Percentiles rank a stretch among this genome's conserved stretches.
Conservation (phyloP, 225 moss, liverwort and hornwort species). For the Physcomitrium patens region DNA sequence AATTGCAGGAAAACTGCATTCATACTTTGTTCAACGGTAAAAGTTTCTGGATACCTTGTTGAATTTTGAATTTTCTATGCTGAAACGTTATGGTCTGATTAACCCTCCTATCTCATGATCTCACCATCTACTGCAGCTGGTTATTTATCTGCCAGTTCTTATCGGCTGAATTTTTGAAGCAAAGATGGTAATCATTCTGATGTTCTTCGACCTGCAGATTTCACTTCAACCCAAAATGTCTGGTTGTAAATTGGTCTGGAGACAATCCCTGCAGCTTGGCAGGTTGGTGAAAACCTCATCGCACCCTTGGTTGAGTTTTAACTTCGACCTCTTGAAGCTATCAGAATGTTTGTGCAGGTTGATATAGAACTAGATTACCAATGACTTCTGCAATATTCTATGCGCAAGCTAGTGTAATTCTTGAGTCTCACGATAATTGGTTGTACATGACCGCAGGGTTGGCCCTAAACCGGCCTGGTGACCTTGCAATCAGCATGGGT, state of each 20-base stretch:
- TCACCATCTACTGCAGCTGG: background rate
- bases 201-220: conserved; percentile 58
- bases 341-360: background rate
- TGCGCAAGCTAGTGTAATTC: too few relatives aligned
- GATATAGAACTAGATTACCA: background rate
- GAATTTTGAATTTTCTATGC: background rate
- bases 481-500: conserved; percentile 91
- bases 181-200: conserved; percentile 2
- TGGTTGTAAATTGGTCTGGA: conserved; percentile 89
- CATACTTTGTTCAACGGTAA: conserved; percentile 74
- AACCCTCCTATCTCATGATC: background rate
- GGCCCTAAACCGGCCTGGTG: conserved; percentile 82
- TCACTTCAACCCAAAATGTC: conserved; percentile 63
- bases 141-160: background rate
- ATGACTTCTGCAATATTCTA: too few relatives aligned
- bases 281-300: conserved; percentile 44
- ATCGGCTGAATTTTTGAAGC: conserved; percentile 14
- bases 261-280: conserved; percentile 97
- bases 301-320: conserved; percentile 3
- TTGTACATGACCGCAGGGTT: conserved; percentile 63
- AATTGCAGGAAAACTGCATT: conserved; percentile 66
- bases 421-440: conserved; percentile 5
- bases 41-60: background rate
- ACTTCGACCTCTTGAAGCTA: background rate
- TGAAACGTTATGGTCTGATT: background rate